These are phyloP conservation scores for Trametes elegans DNA, from an alignment of 768 basidiomycete genomes.

Conservation along the genomic window DNA sequence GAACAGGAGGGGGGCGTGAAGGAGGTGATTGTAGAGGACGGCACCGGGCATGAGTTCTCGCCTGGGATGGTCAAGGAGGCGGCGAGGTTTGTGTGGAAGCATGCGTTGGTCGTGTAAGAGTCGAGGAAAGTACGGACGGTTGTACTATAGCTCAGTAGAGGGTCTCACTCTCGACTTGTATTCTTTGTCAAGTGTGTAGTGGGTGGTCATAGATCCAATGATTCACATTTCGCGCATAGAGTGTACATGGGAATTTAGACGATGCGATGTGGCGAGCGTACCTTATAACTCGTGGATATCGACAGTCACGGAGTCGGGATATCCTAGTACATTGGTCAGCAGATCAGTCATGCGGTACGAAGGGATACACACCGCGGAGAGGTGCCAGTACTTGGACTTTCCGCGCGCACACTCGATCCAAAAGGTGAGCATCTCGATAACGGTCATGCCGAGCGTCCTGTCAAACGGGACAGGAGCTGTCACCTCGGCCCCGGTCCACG, in stretches of 20 bases:
- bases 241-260: too few species aligned
- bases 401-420: constrained; percentile 8
- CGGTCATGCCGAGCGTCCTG: constrained; percentile 3
- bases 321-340: too few species aligned
- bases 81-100: constrained; percentile 31
- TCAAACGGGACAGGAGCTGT: constrained; percentile 1
- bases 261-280: too few species aligned
- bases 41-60: constrained; percentile 63
- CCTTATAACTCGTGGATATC: too few species aligned
- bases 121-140: neutral
- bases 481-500: constrained; percentile 4
- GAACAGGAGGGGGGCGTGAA: constrained; percentile 56
- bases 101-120: constrained; percentile 16
- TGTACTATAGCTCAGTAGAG: too few species aligned
- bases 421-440: constrained; percentile 11
- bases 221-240: too few species aligned
- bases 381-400: constrained; percentile 2
- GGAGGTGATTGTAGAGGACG: constrained; percentile 50
- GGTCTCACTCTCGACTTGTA: too few species aligned
- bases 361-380: neutral
- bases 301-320: too few species aligned
- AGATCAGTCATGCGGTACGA: too few species aligned
- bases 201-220: too few species aligned
- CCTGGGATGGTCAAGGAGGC: constrained; percentile 54
- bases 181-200: too few species aligned